Evolutionary conservation across 176 grass and related monocot species (phyloP).

Genomic region (Eremochloa ophiuroides): DNA sequence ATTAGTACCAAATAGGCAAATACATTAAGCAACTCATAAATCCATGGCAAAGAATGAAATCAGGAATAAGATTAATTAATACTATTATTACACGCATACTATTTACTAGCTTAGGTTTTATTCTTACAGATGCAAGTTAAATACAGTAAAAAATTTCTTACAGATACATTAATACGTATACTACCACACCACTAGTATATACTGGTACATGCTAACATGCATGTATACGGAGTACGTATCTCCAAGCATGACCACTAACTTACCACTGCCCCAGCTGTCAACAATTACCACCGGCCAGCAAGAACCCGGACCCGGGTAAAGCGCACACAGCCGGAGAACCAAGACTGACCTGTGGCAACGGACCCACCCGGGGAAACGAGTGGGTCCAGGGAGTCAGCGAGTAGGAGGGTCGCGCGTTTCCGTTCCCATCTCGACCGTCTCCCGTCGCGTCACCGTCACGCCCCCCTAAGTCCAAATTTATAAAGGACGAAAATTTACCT

Average conservation of each 20-base stretch:
- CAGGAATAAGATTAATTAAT: background rate
- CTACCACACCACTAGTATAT: background rate
- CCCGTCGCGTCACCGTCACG: conserved; percentile 41
- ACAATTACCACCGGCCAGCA: conserved; percentile 9
- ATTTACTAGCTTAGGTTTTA: background rate
- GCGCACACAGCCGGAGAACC: background rate
- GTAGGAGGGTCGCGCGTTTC: background rate
- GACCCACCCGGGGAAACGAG: background rate
- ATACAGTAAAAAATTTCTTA: background rate
- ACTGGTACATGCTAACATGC: too few relatives aligned
- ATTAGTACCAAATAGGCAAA: background rate
- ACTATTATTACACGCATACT: conserved; percentile 9
- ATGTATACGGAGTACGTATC: background rate
- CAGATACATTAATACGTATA: background rate
- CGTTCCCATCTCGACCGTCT: conserved; percentile 2
- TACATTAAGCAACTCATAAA: background rate
- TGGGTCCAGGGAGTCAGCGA: background rate
- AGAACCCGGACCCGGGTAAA: background rate
- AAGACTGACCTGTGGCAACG: background rate
- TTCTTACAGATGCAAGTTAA: background rate
- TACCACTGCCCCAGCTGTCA: background rate
- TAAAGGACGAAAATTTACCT: too few relatives aligned
- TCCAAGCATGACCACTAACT: background rate
- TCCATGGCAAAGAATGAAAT: background rate
- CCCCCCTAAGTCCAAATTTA: conserved; percentile 24